Evolutionary conservation across 805 yeast genomes (phyloP).

Genomic region (Suhomyces xylopsoci): DNA sequence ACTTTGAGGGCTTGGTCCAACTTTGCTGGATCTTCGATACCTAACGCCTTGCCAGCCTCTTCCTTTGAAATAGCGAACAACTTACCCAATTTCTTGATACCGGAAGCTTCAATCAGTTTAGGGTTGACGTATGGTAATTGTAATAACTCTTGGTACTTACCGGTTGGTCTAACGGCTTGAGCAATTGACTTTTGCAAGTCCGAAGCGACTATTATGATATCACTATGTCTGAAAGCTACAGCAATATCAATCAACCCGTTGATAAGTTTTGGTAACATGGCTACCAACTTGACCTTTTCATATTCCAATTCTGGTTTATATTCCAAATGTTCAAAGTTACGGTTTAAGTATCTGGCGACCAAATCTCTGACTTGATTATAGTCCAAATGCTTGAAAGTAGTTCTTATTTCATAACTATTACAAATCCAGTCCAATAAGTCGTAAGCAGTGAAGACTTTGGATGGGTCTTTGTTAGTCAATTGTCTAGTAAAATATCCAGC

Average conservation of each 20-base stretch:
- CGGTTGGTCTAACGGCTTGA: conserved; percentile 66
- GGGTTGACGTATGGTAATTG: conserved; percentile 77
- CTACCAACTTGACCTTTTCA: conserved; percentile 54
- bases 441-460: conserved; percentile 57
- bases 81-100: conserved; percentile 66
- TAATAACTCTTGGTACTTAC: conserved; percentile 58
- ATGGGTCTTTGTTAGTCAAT: conserved; percentile 71
- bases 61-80: conserved; percentile 57
- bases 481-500: conserved; percentile 73
- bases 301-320: conserved; percentile 22
- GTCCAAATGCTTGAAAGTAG: conserved; percentile 39
- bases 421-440: conserved; percentile 59
- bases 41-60: conserved; percentile 54
- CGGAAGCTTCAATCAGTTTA: conserved; percentile 39
- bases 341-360: conserved; percentile 55
- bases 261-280: conserved; percentile 63
- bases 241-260: conserved; percentile 79
- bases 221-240: conserved; percentile 70
- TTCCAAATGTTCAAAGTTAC: conserved; percentile 35
- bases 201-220: conserved; percentile 55
- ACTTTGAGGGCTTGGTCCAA: conserved; percentile 49
- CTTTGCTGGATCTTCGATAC: conserved; percentile 45
- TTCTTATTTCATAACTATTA: conserved; percentile 61
- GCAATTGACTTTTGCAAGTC: conserved; percentile 68
- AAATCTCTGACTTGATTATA: conserved; percentile 49